Base-by-base conservation (phyloP, 2,329 filamentous ascomycete species). In the Chrysosporium keratinophilum region DNA sequence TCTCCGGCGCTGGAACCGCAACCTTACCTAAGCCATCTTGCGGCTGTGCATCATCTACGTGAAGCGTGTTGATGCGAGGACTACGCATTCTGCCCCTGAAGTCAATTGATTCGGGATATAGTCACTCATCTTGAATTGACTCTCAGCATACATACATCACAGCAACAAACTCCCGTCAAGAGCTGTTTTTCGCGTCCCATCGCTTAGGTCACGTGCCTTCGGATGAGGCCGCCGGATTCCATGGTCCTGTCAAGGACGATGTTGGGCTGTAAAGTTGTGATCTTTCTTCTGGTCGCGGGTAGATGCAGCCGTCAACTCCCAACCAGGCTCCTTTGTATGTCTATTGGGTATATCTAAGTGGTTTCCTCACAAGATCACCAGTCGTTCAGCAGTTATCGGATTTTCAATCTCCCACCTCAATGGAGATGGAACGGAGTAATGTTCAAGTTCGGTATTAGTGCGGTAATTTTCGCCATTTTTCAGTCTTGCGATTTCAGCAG, bases 191-290 rank as follows among this genome's bases (percentile, higher is more conserved):
- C 11, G 5, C 2, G n/a, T 37, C 35, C 35, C 4, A 37, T 12
- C n/a, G n/a, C 10, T 37, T 5, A 3, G 10, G 35, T 12, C 35
- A 47, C 17, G 23, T 49, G 34, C 39, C 35, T 33, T 51, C 34
- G 49, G 2, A 35, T 15, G 14, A 10, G 31, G 17, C 40, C 44
- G 12, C 31, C 11, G 48, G 7, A 17, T 42, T 15, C 2, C n/a
- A 23, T 49, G 37, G 49, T 44, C n/a, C n/a, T 23, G 28, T 33
- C 37, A 41, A 28, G 23, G 7, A 19, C n/a, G 49, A 51, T 51
- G 43, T 44, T 44, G 44, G 49, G 49, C 49, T 44, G 40, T 39
- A 51, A 43, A 44, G 31, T 44, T 51, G 49, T 23, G 41, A 44
- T 51, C 20, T 44, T 43, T 42, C 20, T 37, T n/a, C 37, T 33